phyloP scores from a whole-genome alignment of 805 yeast species.

The Wickerhamiella brachini region DNA sequence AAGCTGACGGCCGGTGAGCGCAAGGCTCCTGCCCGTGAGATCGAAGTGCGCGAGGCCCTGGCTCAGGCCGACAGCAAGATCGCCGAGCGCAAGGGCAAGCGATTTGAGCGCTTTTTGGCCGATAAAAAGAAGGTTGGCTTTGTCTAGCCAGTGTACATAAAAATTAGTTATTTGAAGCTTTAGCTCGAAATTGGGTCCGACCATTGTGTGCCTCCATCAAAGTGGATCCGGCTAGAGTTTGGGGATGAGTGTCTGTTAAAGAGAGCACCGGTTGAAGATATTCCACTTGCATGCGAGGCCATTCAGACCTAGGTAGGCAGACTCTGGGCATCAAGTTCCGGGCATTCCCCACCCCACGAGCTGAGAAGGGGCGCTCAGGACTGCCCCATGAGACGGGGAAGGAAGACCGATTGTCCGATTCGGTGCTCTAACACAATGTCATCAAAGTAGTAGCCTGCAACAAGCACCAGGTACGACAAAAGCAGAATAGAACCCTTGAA shows the following conservation, averaged over 20 bases:
- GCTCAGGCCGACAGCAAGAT: conserved; percentile 53
- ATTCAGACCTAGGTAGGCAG: no score
- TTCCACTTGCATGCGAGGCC: no score
- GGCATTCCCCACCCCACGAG: no score
- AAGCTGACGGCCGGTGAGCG: conserved; percentile 77
- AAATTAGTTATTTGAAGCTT: neutral
- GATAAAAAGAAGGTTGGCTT: conserved; percentile 7
- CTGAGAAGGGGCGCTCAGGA: no score
- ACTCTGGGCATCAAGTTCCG: no score
- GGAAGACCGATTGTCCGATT: neutral
- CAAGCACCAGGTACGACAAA: conserved; percentile 58
- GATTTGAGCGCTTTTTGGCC: conserved; percentile 12
- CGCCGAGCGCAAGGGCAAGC: conserved; percentile 47
- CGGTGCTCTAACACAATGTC: conserved; percentile 26
- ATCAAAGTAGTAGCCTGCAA: conserved; percentile 69
- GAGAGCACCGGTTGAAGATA: no score
- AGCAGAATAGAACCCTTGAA: conserved; percentile 87
- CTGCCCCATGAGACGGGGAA: neutral
- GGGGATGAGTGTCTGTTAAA: no score
- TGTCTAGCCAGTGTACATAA: conserved; percentile 8
- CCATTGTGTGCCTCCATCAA: no score
- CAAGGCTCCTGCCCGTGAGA: conserved; percentile 37
- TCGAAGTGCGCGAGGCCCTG: conserved; percentile 51
- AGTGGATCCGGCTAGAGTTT: no score
- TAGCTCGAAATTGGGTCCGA: no score